Conservation (phyloP, 2,329 filamentous ascomycete genomes). For the Sporothrix phasma region DNA sequence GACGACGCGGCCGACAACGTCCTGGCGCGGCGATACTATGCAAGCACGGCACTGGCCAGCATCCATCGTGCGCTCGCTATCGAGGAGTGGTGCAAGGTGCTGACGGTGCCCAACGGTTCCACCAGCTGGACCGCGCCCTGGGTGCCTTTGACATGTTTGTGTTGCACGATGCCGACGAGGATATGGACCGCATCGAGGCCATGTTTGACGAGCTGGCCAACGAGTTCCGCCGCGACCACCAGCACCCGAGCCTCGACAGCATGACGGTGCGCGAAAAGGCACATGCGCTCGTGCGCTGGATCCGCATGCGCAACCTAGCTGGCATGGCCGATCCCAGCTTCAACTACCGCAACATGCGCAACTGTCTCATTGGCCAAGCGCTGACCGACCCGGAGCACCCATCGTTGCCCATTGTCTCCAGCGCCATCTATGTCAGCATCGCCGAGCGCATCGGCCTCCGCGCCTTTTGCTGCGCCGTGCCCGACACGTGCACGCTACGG, state of each 20-base stretch:
- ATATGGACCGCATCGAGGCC: conserved; percentile 51
- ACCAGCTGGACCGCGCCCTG: conserved; percentile 58
- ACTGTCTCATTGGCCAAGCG: conserved; percentile 79
- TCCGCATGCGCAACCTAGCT: conserved; percentile 57
- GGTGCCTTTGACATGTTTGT: conserved; percentile 87
- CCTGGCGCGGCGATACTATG: conserved; percentile 64
- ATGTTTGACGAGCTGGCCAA: conserved; percentile 54
- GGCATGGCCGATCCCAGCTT: conserved; percentile 55
- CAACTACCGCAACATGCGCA: conserved; percentile 70
- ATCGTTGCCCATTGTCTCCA: conserved; percentile 77
- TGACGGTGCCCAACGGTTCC: conserved; percentile 25
- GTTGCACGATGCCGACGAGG: conserved; percentile 59
- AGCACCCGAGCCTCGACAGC: conserved; percentile 41
- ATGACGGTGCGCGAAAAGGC: conserved; percentile 59
- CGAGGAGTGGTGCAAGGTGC: conserved; percentile 59
- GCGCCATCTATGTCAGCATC: conserved; percentile 74
- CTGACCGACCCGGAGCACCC: conserved; percentile 63
- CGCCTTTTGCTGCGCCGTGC: conserved; percentile 70
- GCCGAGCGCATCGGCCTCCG: conserved; percentile 64
- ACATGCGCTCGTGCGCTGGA: conserved; percentile 55
- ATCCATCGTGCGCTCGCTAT: conserved; percentile 75
- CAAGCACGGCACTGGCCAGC: conserved; percentile 61
- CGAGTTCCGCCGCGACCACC: conserved; percentile 39
- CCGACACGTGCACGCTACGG: conserved; percentile 78
- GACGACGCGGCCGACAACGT: conserved; percentile 62